These are phyloP conservation scores for Monosporozyma aquatica DNA, from an alignment of 805 yeast genomes.

Conservation along the genomic window DNA sequence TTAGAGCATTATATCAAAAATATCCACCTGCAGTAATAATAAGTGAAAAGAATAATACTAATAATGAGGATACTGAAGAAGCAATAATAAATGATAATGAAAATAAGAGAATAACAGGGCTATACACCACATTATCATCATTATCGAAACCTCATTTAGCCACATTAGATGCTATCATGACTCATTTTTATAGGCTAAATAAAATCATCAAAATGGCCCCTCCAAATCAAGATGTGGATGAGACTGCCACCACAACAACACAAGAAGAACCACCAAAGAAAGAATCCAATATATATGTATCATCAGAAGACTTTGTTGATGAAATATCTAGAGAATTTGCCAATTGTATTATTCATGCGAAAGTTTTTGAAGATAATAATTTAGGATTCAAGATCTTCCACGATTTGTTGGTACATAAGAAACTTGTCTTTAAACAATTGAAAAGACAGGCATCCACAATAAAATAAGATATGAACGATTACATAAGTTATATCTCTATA, in stretches of 20 bases:
- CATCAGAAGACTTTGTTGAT: constrained; percentile 32
- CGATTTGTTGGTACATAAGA: constrained; percentile 55
- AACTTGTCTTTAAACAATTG: constrained; percentile 56
- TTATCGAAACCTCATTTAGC: constrained; percentile 66
- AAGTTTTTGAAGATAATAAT: constrained; percentile 45
- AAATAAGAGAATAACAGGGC: constrained; percentile 43
- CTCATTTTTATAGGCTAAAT: constrained; percentile 62
- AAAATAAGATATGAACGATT: too few relatives aligned
- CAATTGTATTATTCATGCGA: constrained; percentile 41
- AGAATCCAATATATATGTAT: constrained; percentile 9
- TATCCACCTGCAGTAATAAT: constrained; percentile 27
- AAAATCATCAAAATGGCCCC: constrained; percentile 42
- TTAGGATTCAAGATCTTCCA: constrained; percentile 49
- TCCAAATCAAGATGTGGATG: constrained; percentile 16
- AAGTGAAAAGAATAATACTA: constrained; percentile 9
- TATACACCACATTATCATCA: constrained; percentile 57
- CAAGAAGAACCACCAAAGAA: not conserved
- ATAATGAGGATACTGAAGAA: constrained; percentile 17
- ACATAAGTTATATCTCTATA: too few relatives aligned
- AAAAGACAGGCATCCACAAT: constrained; percentile 28
- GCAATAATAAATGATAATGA: constrained; percentile 15
- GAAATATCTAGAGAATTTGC: constrained; percentile 62
- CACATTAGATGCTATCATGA: constrained; percentile 68
- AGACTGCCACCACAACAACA: not conserved
- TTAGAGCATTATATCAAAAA: constrained; percentile 56